Percentiles rank a stretch among this genome's conserved stretches.
phyloP scores from a whole-genome alignment of 192 early-diverging fungal genomes.

The Coemansia javaensis region DNA sequence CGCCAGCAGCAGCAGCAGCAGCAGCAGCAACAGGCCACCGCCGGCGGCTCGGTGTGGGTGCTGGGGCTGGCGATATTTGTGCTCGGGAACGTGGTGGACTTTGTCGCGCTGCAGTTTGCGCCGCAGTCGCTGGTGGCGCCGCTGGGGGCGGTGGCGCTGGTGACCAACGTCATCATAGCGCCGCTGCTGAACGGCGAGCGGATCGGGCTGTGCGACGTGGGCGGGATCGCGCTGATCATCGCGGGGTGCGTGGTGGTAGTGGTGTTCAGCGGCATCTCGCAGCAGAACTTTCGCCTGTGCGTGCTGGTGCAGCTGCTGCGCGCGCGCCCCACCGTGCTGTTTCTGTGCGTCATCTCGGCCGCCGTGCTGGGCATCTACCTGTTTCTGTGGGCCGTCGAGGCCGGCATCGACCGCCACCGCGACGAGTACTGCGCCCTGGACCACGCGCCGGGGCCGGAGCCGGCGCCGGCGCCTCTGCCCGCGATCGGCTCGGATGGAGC shows the following conservation, averaged over 20 bases:
- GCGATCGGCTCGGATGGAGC: no score
- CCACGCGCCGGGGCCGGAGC: neutral
- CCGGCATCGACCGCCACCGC: conserved; percentile 26
- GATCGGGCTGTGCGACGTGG: conserved; percentile 61
- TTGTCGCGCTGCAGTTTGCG: conserved; percentile 73
- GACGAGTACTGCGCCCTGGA: neutral
- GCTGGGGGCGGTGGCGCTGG: conserved; percentile 72
- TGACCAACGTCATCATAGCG: conserved; percentile 74
- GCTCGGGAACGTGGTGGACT: conserved; percentile 66
- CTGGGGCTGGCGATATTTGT: conserved; percentile 67
- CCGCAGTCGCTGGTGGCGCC: conserved; percentile 77
- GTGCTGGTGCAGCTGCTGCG: conserved; percentile 66
- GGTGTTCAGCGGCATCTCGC: conserved; percentile 60
- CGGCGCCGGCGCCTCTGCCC: neutral
- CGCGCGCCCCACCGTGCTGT: conserved; percentile 59
- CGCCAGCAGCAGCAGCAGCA: no score
- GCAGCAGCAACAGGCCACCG: conserved; percentile 28
- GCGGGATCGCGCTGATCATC: conserved; percentile 71
- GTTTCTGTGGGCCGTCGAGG: conserved; percentile 57
- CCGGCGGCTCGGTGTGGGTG: conserved; percentile 53
- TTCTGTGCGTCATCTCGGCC: conserved; percentile 56
- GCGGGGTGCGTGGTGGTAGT: conserved; percentile 68
- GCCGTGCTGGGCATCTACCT: conserved; percentile 55
- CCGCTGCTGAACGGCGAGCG: conserved; percentile 71
- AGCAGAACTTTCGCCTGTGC: conserved; percentile 65